Base-by-base conservation (phyloP, 1,139 yeast species). In the Taphrina wiesneri region DNA sequence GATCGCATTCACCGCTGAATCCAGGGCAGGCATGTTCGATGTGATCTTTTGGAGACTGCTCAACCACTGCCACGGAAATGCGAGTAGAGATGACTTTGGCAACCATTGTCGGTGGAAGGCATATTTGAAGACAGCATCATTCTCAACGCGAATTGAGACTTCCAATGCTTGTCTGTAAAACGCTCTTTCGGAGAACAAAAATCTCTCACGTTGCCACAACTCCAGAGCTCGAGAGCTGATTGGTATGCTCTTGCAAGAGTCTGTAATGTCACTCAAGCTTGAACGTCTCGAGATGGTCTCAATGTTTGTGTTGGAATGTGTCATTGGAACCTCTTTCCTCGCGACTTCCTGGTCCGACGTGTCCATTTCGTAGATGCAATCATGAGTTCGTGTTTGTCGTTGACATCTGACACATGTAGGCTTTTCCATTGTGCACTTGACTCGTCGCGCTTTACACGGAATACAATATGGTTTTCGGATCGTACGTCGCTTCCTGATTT, bases 341-440 rank as follows among this genome's bases (percentile, higher is more conserved):
- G 41, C 9, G 41, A n/a, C 13, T 15, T 7, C 2, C n/a, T 2
- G 17, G 43, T 39, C 3, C 43, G 43, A n/a, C 43, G n/a, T n/a
- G 13, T 21, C 5, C 28, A 9, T 45, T 19, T 52, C 56, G 28
- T 32, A 52, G 9, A 52, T 19, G 43, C 56, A 52, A 32, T 52
- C 56, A n/a, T 32, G 25, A 1, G 56, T 34, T n/a, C 56, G 32
- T 15, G 56, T 52, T 17, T 52, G 32, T 5, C 56, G 41, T 17
- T 32, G 56, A 19, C 56, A 52, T 17, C 56, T 30, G 28, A 52
- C 45, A 52, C 56, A 52, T 9, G 28, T 25, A n/a, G 56, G 45
- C 11, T 45, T 28, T 19, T 32, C 45, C 43, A 52, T 52, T n/a
- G 56, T 19, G 56, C 45, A 52, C 56, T 52, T 52, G 32, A 52